A percentile compares a stretch with the other conserved stretches of the same genome.
Conservation (phyloP, 345 rosid genomes). For the Heritiera fomes region DNA sequence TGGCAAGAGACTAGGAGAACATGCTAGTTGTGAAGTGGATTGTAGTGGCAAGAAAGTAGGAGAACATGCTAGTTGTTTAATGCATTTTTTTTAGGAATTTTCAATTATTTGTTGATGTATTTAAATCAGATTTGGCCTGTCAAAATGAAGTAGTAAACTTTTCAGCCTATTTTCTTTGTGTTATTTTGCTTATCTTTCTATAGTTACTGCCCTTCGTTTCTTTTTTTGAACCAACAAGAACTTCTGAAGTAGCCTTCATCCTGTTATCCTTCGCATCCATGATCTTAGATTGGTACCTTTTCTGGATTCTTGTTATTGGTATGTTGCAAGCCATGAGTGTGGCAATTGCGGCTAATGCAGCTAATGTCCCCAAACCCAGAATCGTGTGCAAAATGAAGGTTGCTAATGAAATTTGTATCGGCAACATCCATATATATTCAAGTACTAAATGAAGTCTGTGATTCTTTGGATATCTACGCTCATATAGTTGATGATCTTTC, state of each 20-base stretch:
- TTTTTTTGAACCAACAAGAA: too few relatives aligned
- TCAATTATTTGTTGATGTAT: too few relatives aligned
- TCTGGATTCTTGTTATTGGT: constrained; percentile 71
- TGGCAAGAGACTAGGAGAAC: too few relatives aligned
- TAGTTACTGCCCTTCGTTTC: too few relatives aligned
- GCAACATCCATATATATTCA: constrained; percentile 80
- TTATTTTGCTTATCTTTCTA: too few relatives aligned
- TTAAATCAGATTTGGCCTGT: too few relatives aligned
- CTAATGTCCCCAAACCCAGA: constrained; percentile 69
- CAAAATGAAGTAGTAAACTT: too few relatives aligned
- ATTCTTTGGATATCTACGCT: constrained; percentile 83
- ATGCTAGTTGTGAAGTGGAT: too few relatives aligned
- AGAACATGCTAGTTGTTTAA: too few relatives aligned
- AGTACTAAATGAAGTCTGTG: constrained; percentile 73
- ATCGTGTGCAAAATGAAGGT: constrained; percentile 61
- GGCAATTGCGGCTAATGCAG: constrained; percentile 73
- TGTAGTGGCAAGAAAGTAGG: too few relatives aligned
- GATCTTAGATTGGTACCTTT: constrained; percentile 70
- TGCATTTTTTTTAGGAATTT: too few relatives aligned
- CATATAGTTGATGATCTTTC: constrained; percentile 93
- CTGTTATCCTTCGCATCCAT: constrained; percentile 85
- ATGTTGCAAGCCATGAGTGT: constrained; percentile 77
- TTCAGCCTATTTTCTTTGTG: too few relatives aligned
- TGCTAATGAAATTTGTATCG: constrained; percentile 74
- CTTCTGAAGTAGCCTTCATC: constrained; percentile 83